Conservation (phyloP, 2,329 filamentous ascomycete species). For the Aschersonia sp. region DNA sequence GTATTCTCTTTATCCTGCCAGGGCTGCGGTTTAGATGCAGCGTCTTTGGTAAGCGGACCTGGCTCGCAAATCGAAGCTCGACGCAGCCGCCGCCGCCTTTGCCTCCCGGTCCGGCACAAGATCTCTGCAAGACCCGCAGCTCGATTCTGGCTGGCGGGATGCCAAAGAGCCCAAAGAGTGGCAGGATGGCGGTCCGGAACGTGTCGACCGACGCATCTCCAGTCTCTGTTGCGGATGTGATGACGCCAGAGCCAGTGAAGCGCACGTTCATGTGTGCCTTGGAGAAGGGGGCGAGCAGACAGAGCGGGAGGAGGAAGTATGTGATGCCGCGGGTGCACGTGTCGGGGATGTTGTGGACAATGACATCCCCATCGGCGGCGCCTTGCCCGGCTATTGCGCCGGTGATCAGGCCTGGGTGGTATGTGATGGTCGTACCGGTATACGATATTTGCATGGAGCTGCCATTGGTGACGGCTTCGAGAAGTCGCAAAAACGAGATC, state of each 20-base stretch:
- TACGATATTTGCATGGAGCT: slow-evolving; percentile 90
- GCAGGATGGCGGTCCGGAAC: slow-evolving; percentile 83
- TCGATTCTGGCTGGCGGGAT: slow-evolving; percentile 71
- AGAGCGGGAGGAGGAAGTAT: slow-evolving; percentile 84
- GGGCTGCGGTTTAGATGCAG: slow-evolving; percentile 72
- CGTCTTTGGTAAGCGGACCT: slow-evolving; percentile 86
- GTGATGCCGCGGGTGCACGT: slow-evolving; percentile 69
- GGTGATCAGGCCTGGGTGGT: slow-evolving; percentile 83
- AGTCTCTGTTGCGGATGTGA: slow-evolving; percentile 69
- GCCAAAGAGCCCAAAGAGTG: slow-evolving; percentile 79
- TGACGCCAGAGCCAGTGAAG: slow-evolving; percentile 81
- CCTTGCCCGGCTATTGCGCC: slow-evolving; percentile 67
- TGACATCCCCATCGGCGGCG: slow-evolving; percentile 54
- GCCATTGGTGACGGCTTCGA: slow-evolving; percentile 92
- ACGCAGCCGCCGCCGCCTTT: slow-evolving; percentile 79
- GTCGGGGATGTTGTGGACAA: slow-evolving; percentile 67
- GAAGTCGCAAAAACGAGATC: slow-evolving; percentile 85
- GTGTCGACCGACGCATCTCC: slow-evolving; percentile 88
- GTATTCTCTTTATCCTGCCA: slow-evolving; percentile 73
- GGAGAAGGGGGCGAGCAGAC: slow-evolving; percentile 81
- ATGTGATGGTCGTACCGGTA: slow-evolving; percentile 85
- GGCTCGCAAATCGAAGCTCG: slow-evolving; percentile 85
- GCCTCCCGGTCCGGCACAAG: slow-evolving; percentile 61
- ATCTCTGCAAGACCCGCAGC: slow-evolving; percentile 64
- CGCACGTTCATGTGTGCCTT: slow-evolving; percentile 84